Base-by-base conservation (phyloP, 371 early-diverging fungal genomes). In the Saksenaea oblongispora region DNA sequence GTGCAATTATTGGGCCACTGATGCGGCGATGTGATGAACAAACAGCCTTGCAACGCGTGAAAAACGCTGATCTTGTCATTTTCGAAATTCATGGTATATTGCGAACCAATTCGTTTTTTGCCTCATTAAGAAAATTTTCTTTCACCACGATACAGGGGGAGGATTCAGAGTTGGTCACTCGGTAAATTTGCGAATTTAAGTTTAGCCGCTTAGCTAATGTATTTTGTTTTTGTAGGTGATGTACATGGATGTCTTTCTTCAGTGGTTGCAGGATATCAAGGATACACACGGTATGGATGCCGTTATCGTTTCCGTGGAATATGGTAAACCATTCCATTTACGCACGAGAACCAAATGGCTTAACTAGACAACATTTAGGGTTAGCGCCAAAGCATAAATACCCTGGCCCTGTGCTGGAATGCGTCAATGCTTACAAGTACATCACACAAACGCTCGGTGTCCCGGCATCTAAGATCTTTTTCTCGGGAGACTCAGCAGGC, bases 301-400 rank as follows among this genome's bases (percentile, higher is more conserved):
- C 24, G 76, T 80, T 2, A 67, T 85, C 26, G 74, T 85, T 62
- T 80, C 83, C 0, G 65, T 85, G 27, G 84, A 85, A 63, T 85
- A 85, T 63, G 70, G 85, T 81, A 79, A 47, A 44, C 34, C 31
- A 53, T 31, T 3, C n/a, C 24, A 34, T 14, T 24, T 2, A 53
- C 5, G 63, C 10, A 54, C 54, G 34, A 22, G 22, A 39, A 56
- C 15, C n/a, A 60, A 14, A 31, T 15, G 14, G n/a, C 15, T 22
- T 56, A 28, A 47, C 34, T 31, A 51, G n/a, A 14, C 15, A 28
- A 57, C 15, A 26, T 34, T 34, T 37, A 78, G 79, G 76, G 10
- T 54, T 79, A 31, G 72, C 76, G 27, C 79, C 79, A 15, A 63
- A 78, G 54, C 53, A 62, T 34, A 78, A 72, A 24, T 85, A 75